Conservation (phyloP, 1,284 basidiomycete species). For the Fomitopsis betulina region DNA sequence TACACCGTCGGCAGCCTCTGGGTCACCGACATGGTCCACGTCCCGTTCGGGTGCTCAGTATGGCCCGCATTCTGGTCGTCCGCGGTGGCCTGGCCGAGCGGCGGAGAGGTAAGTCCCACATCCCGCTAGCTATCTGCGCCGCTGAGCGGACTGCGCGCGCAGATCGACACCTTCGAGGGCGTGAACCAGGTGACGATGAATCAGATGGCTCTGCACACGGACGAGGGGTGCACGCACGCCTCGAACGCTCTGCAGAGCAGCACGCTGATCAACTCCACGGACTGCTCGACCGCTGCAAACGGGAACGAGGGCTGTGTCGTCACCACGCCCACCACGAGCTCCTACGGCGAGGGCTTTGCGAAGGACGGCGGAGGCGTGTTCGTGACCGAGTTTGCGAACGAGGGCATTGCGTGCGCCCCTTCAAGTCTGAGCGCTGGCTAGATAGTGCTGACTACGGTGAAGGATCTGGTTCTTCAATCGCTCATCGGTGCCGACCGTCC, state of each 20-base stretch:
- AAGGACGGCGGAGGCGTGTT: constrained; percentile 64
- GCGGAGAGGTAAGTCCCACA: constrained; percentile 36
- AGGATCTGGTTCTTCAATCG: constrained; percentile 78
- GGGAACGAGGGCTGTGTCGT: constrained; percentile 61
- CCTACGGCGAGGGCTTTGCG: constrained; percentile 65
- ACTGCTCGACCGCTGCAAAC: constrained; percentile 54
- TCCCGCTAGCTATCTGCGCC: too few species aligned
- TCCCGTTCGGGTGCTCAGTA: constrained; percentile 73
- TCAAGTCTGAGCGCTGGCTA: neutral
- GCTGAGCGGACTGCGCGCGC: neutral
- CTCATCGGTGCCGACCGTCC: constrained; percentile 46
- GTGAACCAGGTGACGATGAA: constrained; percentile 59
- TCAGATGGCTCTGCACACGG: constrained; percentile 70
- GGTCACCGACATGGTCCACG: constrained; percentile 63
- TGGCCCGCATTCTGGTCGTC: constrained; percentile 74
- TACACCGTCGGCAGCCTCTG: constrained; percentile 64
- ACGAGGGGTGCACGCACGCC: constrained; percentile 51
- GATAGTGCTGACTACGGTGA: constrained; percentile 1
- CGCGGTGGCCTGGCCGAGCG: constrained; percentile 56
- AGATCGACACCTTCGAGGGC: constrained; percentile 74
- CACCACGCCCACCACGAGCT: constrained; percentile 43
- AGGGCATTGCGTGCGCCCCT: constrained; percentile 54
- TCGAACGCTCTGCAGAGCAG: constrained; percentile 43
- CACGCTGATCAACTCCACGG: constrained; percentile 50
- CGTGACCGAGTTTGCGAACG: constrained; percentile 63